Evolutionary conservation across 2,329 filamentous ascomycete species (phyloP), one percentile per base, ranked within the genome.

Genomic region (Neonectria ditissima): DNA sequence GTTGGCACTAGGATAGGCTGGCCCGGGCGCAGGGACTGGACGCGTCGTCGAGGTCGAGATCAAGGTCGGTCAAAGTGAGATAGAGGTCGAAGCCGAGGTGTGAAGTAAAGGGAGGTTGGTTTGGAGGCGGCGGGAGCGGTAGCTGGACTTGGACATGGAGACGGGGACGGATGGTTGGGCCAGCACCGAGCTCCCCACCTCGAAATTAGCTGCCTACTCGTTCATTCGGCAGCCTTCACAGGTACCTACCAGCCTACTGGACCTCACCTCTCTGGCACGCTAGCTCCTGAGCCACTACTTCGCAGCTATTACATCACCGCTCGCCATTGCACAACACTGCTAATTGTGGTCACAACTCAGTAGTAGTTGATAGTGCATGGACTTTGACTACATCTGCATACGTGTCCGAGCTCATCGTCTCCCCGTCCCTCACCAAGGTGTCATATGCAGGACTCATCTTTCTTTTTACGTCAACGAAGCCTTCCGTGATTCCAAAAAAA

Each of bases 251-350:
- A 32, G 3, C 5, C 4, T 32, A 32, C 30, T 8, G 32, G 5
- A 34, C 34, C 34, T 37, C n/a, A 37, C 34, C 34, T 37, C 5
- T 37, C n/a, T n/a, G n/a, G n/a, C n/a, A 13, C 34, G 34, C 34
- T 68, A 62, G 47, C 59, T 55, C 26, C 58, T 59, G 28, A 59
- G 53, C 30, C 47, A 50, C 59, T 48, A 14, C 47, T 59, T 43
- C 58, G 14, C 55, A 54, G 52, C 53, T 34, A 73, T 73, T 70
- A 72, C 68, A 73, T 73, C 70, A 72, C 69, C 58, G 56, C 39
- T 53, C 6, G 24, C 26, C 9, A 20, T 7, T 6, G 11, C 28
- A 44, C 28, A 18, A 51, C 18, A 7, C 47, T n/a, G 18, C 30
- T n/a, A 37, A 5, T 16, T 58, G 34, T 28, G 16, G 10, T n/a